A percentile compares a stretch with the other conserved stretches of the same genome.
Conservation (phyloP, 805 yeast genomes). For the Saccharomycopsis malanga region DNA sequence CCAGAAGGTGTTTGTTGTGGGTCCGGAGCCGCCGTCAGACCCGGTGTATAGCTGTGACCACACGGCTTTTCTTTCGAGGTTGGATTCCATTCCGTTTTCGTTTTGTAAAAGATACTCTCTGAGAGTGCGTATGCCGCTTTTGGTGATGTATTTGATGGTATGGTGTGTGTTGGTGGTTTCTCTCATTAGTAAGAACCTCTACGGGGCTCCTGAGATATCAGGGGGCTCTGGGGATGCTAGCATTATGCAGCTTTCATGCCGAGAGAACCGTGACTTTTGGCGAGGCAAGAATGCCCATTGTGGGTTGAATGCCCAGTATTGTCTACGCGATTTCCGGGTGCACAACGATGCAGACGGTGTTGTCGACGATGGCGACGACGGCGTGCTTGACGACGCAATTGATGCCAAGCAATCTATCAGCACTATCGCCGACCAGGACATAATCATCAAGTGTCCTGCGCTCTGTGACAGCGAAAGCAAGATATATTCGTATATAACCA, state of each 20-base stretch:
- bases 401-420: background rate
- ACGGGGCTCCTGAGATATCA: background rate
- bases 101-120: conserved; percentile 33
- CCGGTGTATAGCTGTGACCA: conserved; percentile 10
- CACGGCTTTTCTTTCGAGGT: background rate
- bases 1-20: conserved; percentile 2
- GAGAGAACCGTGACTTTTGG: conserved; percentile 50
- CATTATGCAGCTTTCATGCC: conserved; percentile 34
- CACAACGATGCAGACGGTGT: background rate
- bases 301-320: conserved; percentile 61
- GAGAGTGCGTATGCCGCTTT: background rate
- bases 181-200: background rate
- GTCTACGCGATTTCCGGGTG: conserved; percentile 29
- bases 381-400: background rate
- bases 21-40: conserved; percentile 8
- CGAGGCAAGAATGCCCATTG: conserved; percentile 67
- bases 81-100: conserved; percentile 46
- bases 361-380: background rate
- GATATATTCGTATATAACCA: conserved; percentile 67
- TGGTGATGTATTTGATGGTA: conserved; percentile 3
- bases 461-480: conserved; percentile 73
- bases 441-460: conserved; percentile 77
- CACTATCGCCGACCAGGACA: conserved; percentile 27
- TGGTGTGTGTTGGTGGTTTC: conserved; percentile 5
- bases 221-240: conserved; percentile 20